Conservation (phyloP, 1,139 yeast genomes). For the Pichia sp. region DNA sequence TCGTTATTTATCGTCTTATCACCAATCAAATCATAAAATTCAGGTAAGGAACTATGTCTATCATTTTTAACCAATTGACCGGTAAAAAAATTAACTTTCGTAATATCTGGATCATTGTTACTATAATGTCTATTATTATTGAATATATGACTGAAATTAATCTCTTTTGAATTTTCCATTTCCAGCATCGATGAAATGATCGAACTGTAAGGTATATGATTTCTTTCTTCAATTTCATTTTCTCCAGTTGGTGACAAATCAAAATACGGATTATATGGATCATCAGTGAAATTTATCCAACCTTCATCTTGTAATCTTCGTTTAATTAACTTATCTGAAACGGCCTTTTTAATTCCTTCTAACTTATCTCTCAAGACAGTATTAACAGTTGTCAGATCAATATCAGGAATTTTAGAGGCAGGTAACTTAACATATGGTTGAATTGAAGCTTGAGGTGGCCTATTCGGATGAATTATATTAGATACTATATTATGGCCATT, state of each 20-base stretch:
- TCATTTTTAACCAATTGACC: constrained; percentile 28
- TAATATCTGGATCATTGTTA: constrained; percentile 30
- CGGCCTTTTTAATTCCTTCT: constrained; percentile 71
- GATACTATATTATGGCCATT: neutral
- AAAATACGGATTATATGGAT: constrained; percentile 83
- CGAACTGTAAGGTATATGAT: constrained; percentile 75
- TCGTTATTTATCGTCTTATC: constrained; percentile 25
- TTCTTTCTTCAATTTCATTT: constrained; percentile 41
- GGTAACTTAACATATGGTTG: constrained; percentile 86
- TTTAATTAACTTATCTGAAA: constrained; percentile 71
- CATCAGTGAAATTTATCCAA: constrained; percentile 83
- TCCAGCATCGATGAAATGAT: constrained; percentile 71
- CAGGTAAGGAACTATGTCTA: constrained; percentile 34
- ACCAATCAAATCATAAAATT: constrained; percentile 44
- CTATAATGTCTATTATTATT: constrained; percentile 36
- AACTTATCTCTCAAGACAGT: constrained; percentile 70
- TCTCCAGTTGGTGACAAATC: constrained; percentile 53
- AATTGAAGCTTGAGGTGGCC: constrained; percentile 27
- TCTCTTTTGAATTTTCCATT: constrained; percentile 53
- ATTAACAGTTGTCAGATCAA: constrained; percentile 81
- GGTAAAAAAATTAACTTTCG: constrained; percentile 40
- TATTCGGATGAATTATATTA: constrained; percentile 6
- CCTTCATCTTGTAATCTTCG: constrained; percentile 62
- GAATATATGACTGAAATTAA: constrained; percentile 32
- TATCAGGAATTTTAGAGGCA: constrained; percentile 86